Conservation (phyloP, 2,329 filamentous ascomycete genomes). For the Coniosporium tulheliwenetii region DNA sequence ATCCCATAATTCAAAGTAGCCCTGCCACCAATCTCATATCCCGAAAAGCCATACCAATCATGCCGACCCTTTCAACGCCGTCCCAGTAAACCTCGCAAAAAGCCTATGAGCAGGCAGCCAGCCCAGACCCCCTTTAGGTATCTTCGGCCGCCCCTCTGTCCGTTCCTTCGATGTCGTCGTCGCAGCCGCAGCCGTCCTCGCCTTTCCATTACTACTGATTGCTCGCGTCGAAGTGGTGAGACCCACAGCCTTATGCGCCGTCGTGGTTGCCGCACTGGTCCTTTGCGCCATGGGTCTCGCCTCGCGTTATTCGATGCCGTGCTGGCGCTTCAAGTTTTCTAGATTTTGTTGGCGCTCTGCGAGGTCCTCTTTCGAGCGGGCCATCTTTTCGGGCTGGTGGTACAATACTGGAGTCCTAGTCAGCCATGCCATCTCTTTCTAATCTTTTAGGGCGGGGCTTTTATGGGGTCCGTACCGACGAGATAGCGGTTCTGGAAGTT, state of each 20-base stretch:
- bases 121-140: neutral
- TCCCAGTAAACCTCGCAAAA: neutral
- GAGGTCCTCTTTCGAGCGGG: slow-evolving; percentile 82
- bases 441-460: neutral
- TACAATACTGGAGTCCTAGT: slow-evolving; percentile 41
- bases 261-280: too few relatives aligned
- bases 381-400: slow-evolving; percentile 65
- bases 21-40: too few relatives aligned
- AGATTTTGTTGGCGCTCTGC: slow-evolving; percentile 89
- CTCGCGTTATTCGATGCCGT: slow-evolving; percentile 75
- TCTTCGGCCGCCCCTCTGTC: neutral
- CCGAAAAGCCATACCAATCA: neutral
- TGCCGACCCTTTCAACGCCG: neutral
- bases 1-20: too few relatives aligned
- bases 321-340: slow-evolving; percentile 94
- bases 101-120: neutral
- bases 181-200: neutral
- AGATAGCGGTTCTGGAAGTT: slow-evolving; percentile 99
- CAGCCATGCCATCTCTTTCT: neutral
- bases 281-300: too few relatives aligned
- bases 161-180: neutral
- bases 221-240: neutral
- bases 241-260: too few relatives aligned
- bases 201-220: neutral
- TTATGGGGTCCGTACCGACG: slow-evolving; percentile 50